phyloP scores from a whole-genome alignment of 495 filamentous ascomycete genomes.

The Aspergillus sclerotiicarbonarius region DNA sequence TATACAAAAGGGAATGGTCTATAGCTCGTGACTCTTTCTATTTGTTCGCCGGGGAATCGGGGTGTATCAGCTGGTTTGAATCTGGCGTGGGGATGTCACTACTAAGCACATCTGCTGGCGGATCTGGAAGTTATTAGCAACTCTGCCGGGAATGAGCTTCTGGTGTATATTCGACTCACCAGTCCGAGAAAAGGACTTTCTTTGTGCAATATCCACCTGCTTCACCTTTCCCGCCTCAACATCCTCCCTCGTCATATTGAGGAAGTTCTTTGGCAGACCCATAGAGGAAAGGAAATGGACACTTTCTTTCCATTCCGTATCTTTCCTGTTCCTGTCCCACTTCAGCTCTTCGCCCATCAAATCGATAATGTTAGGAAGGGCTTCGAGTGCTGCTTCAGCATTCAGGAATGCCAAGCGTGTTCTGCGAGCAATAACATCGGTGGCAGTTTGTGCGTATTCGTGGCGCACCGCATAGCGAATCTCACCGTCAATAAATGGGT shows the following conservation, averaged over 20 bases:
- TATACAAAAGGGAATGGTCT: conserved; percentile 31
- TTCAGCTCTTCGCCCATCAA: conserved; percentile 86
- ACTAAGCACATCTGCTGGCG: conserved; percentile 55
- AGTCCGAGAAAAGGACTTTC: conserved; percentile 73
- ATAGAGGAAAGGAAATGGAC: conserved; percentile 77
- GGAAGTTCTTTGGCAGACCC: conserved; percentile 78
- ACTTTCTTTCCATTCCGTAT: conserved; percentile 81
- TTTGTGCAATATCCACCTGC: conserved; percentile 65
- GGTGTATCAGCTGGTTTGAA: conserved; percentile 23
- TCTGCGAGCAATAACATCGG: conserved; percentile 84
- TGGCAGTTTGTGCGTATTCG: conserved; percentile 93
- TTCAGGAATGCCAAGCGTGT: conserved; percentile 93
- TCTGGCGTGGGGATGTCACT: conserved; percentile 33
- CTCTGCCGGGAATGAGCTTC: neutral
- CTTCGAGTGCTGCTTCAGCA: conserved; percentile 90
- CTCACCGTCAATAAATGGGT: conserved; percentile 97
- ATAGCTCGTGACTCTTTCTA: conserved; percentile 35
- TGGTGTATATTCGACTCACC: conserved; percentile 41
- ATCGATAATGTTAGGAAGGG: conserved; percentile 84
- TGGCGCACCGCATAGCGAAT: conserved; percentile 84
- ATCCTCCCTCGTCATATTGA: conserved; percentile 67
- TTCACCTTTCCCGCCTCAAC: conserved; percentile 76
- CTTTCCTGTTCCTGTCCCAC: conserved; percentile 74
- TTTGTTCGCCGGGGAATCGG: conserved; percentile 45
- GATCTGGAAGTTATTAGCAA: conserved; percentile 42